Evolutionary conservation across 2,329 filamentous ascomycete genomes (phyloP).

Genomic region (Phialophora verrucosa): DNA sequence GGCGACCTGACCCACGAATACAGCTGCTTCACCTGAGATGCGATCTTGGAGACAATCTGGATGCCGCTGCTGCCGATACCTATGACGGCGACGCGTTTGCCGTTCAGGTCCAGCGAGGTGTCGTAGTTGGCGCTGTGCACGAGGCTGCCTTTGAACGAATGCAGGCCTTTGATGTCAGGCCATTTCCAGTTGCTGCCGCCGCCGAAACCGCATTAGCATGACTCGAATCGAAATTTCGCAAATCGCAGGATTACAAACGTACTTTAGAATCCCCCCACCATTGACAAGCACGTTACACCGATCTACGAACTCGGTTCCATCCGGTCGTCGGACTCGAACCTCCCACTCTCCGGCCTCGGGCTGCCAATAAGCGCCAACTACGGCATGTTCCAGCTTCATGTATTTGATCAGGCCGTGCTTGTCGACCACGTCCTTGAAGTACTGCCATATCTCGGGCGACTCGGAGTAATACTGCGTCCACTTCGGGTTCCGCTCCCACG

Average conservation of each 20-base stretch:
- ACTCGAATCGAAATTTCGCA: conserved; percentile 42
- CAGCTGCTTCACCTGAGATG: conserved; percentile 44
- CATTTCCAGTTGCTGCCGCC: conserved; percentile 43
- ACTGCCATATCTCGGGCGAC: conserved; percentile 41
- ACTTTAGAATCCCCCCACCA: conserved; percentile 49
- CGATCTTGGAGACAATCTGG: conserved; percentile 46
- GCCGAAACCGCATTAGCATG: conserved; percentile 39
- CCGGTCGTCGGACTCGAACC: conserved; percentile 38
- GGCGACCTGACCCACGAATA: conserved; percentile 43
- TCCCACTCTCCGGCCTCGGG: conserved; percentile 42
- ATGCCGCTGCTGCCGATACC: conserved; percentile 40
- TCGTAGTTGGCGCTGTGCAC: conserved; percentile 45
- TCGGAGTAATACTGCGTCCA: conserved; percentile 37
- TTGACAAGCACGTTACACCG: conserved; percentile 42
- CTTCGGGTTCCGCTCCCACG: conserved; percentile 34
- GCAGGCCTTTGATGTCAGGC: conserved; percentile 47
- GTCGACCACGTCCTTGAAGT: conserved; percentile 40
- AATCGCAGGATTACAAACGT: not conserved
- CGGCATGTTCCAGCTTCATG: conserved; percentile 41
- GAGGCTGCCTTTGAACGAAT: conserved; percentile 46
- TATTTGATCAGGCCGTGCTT: conserved; percentile 40
- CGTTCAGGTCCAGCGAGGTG: conserved; percentile 39
- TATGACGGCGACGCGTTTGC: conserved; percentile 41
- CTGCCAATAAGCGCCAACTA: conserved; percentile 42
- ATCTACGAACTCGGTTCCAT: conserved; percentile 38